These are phyloP conservation scores for Papiliotrema laurentii DNA, from an alignment of 1,284 basidiomycete genomes.

Conservation along the genomic window DNA sequence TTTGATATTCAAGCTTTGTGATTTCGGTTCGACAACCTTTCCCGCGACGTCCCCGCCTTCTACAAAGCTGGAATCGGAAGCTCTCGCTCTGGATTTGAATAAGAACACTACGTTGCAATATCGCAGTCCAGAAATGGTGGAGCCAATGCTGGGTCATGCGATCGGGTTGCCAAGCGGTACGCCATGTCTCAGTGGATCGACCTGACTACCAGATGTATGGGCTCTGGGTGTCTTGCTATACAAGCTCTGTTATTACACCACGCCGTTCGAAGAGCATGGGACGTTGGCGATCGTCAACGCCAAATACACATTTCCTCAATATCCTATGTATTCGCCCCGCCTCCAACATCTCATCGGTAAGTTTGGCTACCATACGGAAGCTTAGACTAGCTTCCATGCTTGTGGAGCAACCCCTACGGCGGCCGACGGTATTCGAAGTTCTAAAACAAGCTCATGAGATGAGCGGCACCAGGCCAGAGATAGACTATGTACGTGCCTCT, in stretches of 20 bases:
- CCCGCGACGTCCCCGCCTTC: conserved; percentile 65
- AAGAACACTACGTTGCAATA: conserved; percentile 93
- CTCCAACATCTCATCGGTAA: conserved; percentile 83
- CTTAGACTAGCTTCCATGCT: conserved; percentile 72
- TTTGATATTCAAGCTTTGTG: conserved; percentile 86
- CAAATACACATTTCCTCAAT: conserved; percentile 88
- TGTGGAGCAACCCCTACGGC: conserved; percentile 73
- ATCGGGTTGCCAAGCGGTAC: conserved; percentile 52
- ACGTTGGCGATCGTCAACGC: conserved; percentile 94
- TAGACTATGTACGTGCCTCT: conserved; percentile 59
- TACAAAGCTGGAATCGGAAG: conserved; percentile 73
- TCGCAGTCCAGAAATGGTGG: conserved; percentile 97
- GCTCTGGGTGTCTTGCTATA: conserved; percentile 71
- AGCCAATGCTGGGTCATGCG: conserved; percentile 51
- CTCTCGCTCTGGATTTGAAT: conserved; percentile 86
- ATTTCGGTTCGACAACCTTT: conserved; percentile 90
- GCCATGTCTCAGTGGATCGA: conserved; percentile 12
- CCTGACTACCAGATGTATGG: conserved; percentile 59
- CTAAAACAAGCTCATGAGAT: conserved; percentile 70
- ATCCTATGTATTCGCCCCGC: conserved; percentile 83
- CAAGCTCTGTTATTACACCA: conserved; percentile 95
- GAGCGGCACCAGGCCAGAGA: conserved; percentile 74
- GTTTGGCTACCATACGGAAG: conserved; percentile 24
- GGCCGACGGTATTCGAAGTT: conserved; percentile 76
- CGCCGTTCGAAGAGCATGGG: conserved; percentile 95